Base-by-base conservation (phyloP, 345 rosid genomes). In the Brassica carinata region DNA sequence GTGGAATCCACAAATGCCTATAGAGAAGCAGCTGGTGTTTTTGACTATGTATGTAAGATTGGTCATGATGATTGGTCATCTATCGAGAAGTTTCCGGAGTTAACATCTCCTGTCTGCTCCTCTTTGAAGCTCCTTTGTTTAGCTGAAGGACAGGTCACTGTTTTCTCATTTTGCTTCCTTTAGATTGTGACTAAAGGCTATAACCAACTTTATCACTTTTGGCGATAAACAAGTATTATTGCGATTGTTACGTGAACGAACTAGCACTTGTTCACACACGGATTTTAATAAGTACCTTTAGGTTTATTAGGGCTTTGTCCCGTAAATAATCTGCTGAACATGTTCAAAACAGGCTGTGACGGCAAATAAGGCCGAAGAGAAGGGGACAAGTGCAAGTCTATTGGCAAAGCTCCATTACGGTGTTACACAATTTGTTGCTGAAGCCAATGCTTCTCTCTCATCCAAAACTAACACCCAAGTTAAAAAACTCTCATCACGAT, bases 1-100 rank as follows among this genome's bases (percentile, higher is more conserved):
- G 31, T 40, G 57, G 33, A 67, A 67, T 67, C 71, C 4, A 40
- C 33, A 40, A 67, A 26, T 17, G 10, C 71, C 5, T 67, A 67
- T 23, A 43, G 71, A 40, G 71, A 67, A 67, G 71, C 33, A 40
- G 71, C 71, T 40, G 57, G 71, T 67, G 71, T 67, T 19, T 67
- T 67, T 18, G 33, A 67, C 15, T 10, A 2, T 38, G 10, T 67
- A 40, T 40, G 17, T 40, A 43, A 67, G 71, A 38, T 67, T 19
- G 10, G 8, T 67, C 33, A 40, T 67, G 17, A 17, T 40, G 9
- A 10, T 67, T 38, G 43, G 14, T 18, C 55, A 67, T 15, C 4
- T 45, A 69, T 26, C 4, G 19, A 45, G 36, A 45, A 27, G 72
- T 5, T 45, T 45, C 59, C 59, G 14, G 73, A 69, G n/a, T 27